These are phyloP conservation scores for Sporothrix dimorphospora DNA, from an alignment of 2,329 filamentous ascomycete species.

Conservation along the genomic window DNA sequence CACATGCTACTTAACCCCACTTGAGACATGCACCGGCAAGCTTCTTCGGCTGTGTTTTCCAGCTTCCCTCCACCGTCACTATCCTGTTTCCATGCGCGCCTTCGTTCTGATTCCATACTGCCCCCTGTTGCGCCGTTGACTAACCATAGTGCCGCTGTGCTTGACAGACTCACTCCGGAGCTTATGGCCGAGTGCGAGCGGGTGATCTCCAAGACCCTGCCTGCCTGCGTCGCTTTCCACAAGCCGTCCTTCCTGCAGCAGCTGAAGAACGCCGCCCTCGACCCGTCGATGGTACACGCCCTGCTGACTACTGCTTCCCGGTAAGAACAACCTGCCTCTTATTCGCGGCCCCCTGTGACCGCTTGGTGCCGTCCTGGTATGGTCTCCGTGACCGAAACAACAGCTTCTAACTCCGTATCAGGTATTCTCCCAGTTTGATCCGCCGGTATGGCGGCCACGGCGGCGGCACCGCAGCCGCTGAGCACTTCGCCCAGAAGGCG, in stretches of 20 bases:
- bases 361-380: background rate
- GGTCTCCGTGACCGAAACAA: background rate
- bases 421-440: conserved; percentile 60
- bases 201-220: conserved; percentile 63
- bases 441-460: conserved; percentile 60
- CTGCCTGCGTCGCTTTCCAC: conserved; percentile 65
- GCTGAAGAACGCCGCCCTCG: conserved; percentile 59
- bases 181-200: conserved; percentile 62
- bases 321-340: conserved; percentile 44
- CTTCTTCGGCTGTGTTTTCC: background rate
- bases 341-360: no score
- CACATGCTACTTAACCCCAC: conserved; percentile 25
- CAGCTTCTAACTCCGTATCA: conserved; percentile 36
- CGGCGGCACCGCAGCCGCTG: conserved; percentile 56
- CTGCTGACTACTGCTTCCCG: conserved; percentile 61
- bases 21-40: conserved; percentile 11
- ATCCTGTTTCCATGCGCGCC: background rate
- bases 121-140: background rate
- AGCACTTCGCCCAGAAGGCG: conserved; percentile 63
- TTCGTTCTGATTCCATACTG: background rate
- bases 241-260: conserved; percentile 65
- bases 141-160: conserved; percentile 21
- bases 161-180: conserved; percentile 57
- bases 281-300: conserved; percentile 60
- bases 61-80: background rate